Conservation (phyloP, 1,139 yeast species). For the Fermentozyma sake region DNA sequence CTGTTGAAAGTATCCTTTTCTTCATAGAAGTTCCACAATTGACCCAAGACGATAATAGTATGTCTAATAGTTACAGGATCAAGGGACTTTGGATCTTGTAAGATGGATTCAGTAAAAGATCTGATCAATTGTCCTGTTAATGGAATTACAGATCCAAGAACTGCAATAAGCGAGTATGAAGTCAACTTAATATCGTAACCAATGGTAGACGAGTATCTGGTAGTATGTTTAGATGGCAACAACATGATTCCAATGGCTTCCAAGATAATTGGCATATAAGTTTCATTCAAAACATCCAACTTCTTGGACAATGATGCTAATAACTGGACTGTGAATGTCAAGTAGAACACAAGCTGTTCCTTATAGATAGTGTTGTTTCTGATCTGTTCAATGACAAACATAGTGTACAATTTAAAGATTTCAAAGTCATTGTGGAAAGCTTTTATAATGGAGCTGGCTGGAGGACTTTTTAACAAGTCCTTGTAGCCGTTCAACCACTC, state of each 20-base stretch:
- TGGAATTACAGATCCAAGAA: constrained; percentile 68
- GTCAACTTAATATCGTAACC: constrained; percentile 72
- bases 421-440: constrained; percentile 65
- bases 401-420: constrained; percentile 61
- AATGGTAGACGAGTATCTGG: constrained; percentile 24
- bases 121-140: constrained; percentile 57
- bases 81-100: constrained; percentile 27
- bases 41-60: constrained; percentile 39
- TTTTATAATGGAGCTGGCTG: constrained; percentile 65
- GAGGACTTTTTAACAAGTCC: constrained; percentile 59
- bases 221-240: constrained; percentile 19
- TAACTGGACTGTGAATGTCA: constrained; percentile 66
- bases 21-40: constrained; percentile 34
- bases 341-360: constrained; percentile 72
- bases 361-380: constrained; percentile 57
- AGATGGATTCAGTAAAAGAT: constrained; percentile 69
- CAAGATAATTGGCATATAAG: constrained; percentile 49
- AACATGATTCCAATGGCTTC: constrained; percentile 54
- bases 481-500: constrained; percentile 68
- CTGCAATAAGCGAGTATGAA: constrained; percentile 77
- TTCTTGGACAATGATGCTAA: constrained; percentile 36
- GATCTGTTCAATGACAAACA: constrained; percentile 52
- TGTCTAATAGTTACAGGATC: constrained; percentile 20
- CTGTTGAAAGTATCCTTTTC: constrained; percentile 11
- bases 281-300: constrained; percentile 23